Evolutionary conservation across 2,329 filamentous ascomycete species (phyloP).

Genomic region (Calonectria pseudoturangicola): DNA sequence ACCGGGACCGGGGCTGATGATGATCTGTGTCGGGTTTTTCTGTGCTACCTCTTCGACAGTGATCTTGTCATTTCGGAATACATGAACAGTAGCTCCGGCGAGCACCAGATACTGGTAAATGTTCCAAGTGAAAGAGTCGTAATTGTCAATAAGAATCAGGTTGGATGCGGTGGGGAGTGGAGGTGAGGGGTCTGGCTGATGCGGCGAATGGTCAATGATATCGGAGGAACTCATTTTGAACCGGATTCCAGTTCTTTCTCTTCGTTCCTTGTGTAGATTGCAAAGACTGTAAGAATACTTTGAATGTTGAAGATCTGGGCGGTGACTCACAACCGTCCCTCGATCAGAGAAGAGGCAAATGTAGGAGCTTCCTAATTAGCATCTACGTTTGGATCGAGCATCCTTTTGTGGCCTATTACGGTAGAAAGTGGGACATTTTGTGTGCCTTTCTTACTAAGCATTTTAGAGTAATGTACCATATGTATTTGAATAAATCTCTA

Average conservation of each 20-base stretch:
- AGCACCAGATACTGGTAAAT: constrained; percentile 98
- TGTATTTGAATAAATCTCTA: too few relatives aligned
- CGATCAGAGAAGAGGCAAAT: constrained; percentile 47
- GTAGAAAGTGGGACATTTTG: too few relatives aligned
- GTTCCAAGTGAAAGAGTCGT: constrained; percentile 99
- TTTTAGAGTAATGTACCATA: too few relatives aligned
- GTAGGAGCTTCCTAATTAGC: neutral
- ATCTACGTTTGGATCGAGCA: too few relatives aligned
- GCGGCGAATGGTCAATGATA: constrained; percentile 88
- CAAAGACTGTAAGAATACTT: constrained; percentile 9
- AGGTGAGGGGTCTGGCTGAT: constrained; percentile 84
- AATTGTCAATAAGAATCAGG: constrained; percentile 97
- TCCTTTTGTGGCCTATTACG: too few relatives aligned
- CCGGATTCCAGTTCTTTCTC: constrained; percentile 10
- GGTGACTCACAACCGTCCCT: constrained; percentile 49
- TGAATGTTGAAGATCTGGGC: constrained; percentile 41
- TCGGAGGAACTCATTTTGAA: constrained; percentile 69
- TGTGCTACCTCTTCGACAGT: constrained; percentile 88
- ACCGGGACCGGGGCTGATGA: constrained; percentile 95
- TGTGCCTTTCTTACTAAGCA: too few relatives aligned
- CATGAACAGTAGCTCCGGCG: constrained; percentile 93
- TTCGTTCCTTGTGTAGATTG: constrained; percentile 1
- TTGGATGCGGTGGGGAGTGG: constrained; percentile 89
- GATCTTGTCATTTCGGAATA: constrained; percentile 94
- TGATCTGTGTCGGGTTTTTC: constrained; percentile 92